Percentiles rank a stretch among this genome's conserved stretches.
These are phyloP conservation scores for Parachaetomium inaequale DNA, from an alignment of 495 filamentous ascomycete genomes.

Conservation along the genomic window DNA sequence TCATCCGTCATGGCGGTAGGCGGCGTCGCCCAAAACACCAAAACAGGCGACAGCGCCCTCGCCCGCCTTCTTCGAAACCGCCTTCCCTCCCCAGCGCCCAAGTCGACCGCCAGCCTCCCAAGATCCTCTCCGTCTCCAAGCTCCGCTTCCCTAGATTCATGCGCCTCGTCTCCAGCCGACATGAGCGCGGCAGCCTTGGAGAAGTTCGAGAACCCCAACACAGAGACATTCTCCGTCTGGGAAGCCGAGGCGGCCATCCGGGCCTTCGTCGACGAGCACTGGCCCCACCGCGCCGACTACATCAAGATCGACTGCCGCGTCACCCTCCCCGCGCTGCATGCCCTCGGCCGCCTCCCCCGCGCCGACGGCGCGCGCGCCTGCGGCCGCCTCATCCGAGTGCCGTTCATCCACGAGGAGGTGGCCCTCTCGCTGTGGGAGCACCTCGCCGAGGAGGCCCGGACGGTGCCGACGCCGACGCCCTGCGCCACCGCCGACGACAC, in stretches of 20 bases:
- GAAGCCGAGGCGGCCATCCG: slow-evolving; percentile 21
- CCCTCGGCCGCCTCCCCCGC: slow-evolving; percentile 17
- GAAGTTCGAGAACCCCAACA: no score
- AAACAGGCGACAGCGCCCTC: background rate
- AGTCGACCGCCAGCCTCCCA: background rate
- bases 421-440: slow-evolving; percentile 18
- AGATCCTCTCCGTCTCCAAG: background rate
- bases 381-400: slow-evolving; percentile 18
- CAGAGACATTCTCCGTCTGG: background rate
- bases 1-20: no score
- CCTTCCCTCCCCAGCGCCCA: background rate
- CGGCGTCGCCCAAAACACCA: background rate
- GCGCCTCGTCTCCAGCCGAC: background rate
- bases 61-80: background rate
- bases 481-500: background rate
- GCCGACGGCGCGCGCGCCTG: slow-evolving; percentile 16
- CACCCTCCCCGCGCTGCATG: slow-evolving; percentile 18
- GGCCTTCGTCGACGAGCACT: slow-evolving; percentile 16
- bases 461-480: no score
- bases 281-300: slow-evolving; percentile 7
- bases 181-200: no score
- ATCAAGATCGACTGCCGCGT: slow-evolving; percentile 20
- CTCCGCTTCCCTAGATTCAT: background rate
- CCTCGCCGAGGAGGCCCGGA: slow-evolving; percentile 3
- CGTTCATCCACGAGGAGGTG: slow-evolving; percentile 26